A percentile compares a stretch with the other conserved stretches of the same genome.
Evolutionary conservation across 2,329 filamentous ascomycete genomes (phyloP).

Genomic region (Blastomyces silverae): DNA sequence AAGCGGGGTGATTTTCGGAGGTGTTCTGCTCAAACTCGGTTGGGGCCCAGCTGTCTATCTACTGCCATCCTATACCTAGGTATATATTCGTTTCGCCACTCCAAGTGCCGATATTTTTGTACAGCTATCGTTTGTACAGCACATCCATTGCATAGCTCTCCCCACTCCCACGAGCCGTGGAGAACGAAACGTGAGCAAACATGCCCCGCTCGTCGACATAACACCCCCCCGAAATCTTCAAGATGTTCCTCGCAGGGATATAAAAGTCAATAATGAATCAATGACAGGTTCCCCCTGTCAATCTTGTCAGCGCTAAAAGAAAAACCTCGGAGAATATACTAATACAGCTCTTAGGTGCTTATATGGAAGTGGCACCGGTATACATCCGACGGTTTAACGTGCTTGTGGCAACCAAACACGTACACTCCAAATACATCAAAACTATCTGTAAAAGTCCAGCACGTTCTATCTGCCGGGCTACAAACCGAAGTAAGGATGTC

Average conservation of each 20-base stretch:
- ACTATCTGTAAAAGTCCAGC: too few relatives aligned
- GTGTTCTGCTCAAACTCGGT: neutral
- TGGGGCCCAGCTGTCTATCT: neutral
- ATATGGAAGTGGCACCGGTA: too few relatives aligned
- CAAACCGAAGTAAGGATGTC: neutral
- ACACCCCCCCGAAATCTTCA: neutral
- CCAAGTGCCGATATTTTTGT: neutral
- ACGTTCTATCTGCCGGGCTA: neutral
- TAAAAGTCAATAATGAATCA: neutral
- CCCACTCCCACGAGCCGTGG: too few relatives aligned
- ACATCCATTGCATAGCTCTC: neutral
- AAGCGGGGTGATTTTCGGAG: neutral
- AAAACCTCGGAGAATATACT: neutral
- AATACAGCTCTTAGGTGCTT: neutral
- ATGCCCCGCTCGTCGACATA: neutral
- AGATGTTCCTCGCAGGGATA: neutral
- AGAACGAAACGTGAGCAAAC: neutral
- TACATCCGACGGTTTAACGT: neutral
- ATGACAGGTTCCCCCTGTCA: neutral
- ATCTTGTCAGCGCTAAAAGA: neutral
- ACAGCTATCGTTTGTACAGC: neutral
- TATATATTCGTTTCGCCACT: neutral
- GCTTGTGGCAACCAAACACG: neutral
- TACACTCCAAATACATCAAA: neutral
- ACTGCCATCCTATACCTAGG: neutral